Evolutionary conservation across 2,329 filamentous ascomycete species (phyloP), one percentile per base, ranked within the genome.

Genomic region (Pseudogymnoascus sp.): DNA sequence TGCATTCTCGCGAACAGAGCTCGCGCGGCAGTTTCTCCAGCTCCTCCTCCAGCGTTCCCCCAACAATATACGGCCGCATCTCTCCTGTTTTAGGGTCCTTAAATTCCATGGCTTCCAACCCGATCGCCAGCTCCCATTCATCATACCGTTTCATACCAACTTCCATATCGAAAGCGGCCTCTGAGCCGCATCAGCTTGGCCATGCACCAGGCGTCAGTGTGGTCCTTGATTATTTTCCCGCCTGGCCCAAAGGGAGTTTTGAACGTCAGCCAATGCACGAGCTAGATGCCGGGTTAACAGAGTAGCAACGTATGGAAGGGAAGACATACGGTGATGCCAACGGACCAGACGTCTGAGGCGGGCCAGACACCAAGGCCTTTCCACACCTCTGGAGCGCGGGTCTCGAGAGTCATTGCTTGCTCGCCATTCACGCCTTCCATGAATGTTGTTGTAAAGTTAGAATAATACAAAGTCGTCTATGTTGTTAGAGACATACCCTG

Each of bases 261-360:
- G 9, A 48, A 41, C 35, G 60, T 60, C 31, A 70, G 38, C 59
- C 55, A 64, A 55, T 63, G 62, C 39, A 64, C 63, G 41, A 70
- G 62, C 67, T 70, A 42, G 15, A 4, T 12, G 58, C n/a, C 4
- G 17, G 59, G 17, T 66, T 59, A 68, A 65, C 44, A 33, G 31
- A 44, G 36, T 33, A 27, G 25, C 17, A 31, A 27, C 10, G 10
- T 31, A 42, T 42, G 25, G 55, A 25, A 35, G 29, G 31, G 21
- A 41, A n/a, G 48, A 64, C 66, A 39, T 33, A 68, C 66, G 10
- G 68, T 68, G 58, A 66, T 64, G 35, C 64, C 67, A n/a, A 70
- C 36, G 17, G 65, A 69, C 66, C 67, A 70, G 29, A 70, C 62
- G 64, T 70, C 68, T 17, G 68, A 65, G 17, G 65, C 58, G 41